These are phyloP conservation scores for Crithidia bombi DNA, from an alignment of 208 protist species.

Conservation along the genomic window DNA sequence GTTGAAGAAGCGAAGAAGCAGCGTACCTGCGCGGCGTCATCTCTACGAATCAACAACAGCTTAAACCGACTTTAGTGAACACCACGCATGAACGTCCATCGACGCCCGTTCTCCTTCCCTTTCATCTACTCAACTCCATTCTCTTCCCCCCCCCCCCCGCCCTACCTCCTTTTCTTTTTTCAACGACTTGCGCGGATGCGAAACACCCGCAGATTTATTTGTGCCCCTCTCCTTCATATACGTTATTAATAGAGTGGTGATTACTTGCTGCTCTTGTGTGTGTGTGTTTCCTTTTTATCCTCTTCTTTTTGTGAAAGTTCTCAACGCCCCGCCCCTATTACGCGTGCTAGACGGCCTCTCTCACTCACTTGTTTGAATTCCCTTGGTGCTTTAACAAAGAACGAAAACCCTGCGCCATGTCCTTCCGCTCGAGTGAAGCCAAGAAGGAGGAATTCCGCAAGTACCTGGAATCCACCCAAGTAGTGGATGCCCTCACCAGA, in stretches of 20 bases:
- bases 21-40: too few species aligned
- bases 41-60: too few species aligned
- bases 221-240: too few species aligned
- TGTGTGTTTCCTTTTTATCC: background rate
- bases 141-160: background rate
- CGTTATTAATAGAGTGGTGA: background rate
- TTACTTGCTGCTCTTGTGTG: background rate
- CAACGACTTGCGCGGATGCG: background rate
- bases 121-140: background rate
- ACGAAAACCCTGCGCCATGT: conserved; percentile 45
- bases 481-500: conserved; percentile 93
- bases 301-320: too few species aligned
- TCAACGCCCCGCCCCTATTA: too few species aligned
- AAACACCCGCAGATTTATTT: background rate
- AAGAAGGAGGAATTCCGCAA: conserved; percentile 97
- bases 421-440: conserved; percentile 91
- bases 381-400: background rate
- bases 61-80: too few species aligned
- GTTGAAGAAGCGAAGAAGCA: too few species aligned
- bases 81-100: too few species aligned
- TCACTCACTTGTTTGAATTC: background rate
- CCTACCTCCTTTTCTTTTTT: background rate
- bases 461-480: conserved; percentile 92
- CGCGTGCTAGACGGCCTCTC: too few species aligned
- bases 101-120: too few species aligned